Percentiles rank a stretch among this genome's conserved stretches.
Evolutionary conservation across 805 yeast genomes (phyloP).

Genomic region (Grigorovia humatica): DNA sequence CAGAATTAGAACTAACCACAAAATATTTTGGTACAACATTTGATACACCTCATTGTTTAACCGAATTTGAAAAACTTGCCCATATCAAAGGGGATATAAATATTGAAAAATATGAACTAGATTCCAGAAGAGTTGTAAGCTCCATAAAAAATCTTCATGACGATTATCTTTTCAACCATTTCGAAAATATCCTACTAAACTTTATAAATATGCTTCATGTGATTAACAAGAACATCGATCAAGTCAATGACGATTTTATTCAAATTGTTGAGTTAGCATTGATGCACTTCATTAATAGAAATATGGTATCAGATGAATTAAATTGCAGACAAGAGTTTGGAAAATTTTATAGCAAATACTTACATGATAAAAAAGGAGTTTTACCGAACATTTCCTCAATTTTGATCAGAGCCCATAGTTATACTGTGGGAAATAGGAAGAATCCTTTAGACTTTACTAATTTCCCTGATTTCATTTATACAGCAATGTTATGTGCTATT

Average conservation of each 20-base stretch:
- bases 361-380: not conserved
- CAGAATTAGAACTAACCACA: constrained; percentile 42
- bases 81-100: constrained; percentile 3
- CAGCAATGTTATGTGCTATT: constrained; percentile 3
- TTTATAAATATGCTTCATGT: not conserved
- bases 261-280: not conserved
- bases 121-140: constrained; percentile 38
- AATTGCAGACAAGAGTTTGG: constrained; percentile 51
- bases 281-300: not conserved
- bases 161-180: constrained; percentile 44
- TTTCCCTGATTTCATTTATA: not conserved
- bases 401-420: not conserved
- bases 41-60: constrained; percentile 48
- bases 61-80: constrained; percentile 45
- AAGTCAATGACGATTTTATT: not conserved
- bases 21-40: constrained; percentile 60
- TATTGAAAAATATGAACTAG: constrained; percentile 28
- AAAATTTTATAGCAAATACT: constrained; percentile 32
- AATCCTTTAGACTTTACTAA: not conserved
- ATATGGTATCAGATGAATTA: constrained; percentile 21
- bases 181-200: constrained; percentile 41
- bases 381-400: not conserved
- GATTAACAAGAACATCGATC: not conserved
- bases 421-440: not conserved
- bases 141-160: constrained; percentile 46